Base-by-base conservation (phyloP, 1,284 basidiomycete species). In the Uromyces viciae-fabae region DNA sequence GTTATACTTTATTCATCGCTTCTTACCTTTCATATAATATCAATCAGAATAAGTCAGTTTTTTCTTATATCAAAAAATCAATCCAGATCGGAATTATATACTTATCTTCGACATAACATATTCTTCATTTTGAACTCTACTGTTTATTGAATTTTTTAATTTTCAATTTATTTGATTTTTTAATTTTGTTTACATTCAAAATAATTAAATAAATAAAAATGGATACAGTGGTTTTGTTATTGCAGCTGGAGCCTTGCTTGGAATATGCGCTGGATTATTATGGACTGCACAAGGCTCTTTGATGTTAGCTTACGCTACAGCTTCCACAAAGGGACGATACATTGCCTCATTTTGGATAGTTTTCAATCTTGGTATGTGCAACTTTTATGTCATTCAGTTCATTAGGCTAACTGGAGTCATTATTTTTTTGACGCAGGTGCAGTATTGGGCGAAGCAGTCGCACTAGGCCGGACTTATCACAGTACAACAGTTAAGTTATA, bases 261-360 rank as follows among this genome's bases (percentile, higher is more conserved):
- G 94, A 64, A 84, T 94, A 74, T 94, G 92, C 84, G 94, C 94
- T 17, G 92, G 92, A 66, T 85, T 94, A 36, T 88, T 95, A n/a
- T 86, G 86, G 85, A 83, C 84, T 3, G 85, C 84, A 0, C 93
- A 94, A 84, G 93, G 93, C 25, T 90, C 90, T 5, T 87, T 94
- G 82, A 94, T 94, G 91, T 88, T 95, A 84, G 89, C 92, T 0
- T 95, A 94, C 85, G 91, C 92, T 0, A 93, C 86, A 0, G 88
- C 54, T 91, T 92, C 85, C 84, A 86, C 83, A 85, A 95, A 95
- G 85, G 93, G 93, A 19, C 87, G 87, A 77, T 92, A 89, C 85
- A 93, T 95, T 82, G 91, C 90, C 28, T 88, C 92, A 64, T 87
- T 93, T 85, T 93, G 92, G 92, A 84, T 88, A 60, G 91, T 92